These are phyloP conservation scores for Leptosphaerulina australis DNA, from an alignment of 2,329 filamentous ascomycete genomes.

Conservation along the genomic window DNA sequence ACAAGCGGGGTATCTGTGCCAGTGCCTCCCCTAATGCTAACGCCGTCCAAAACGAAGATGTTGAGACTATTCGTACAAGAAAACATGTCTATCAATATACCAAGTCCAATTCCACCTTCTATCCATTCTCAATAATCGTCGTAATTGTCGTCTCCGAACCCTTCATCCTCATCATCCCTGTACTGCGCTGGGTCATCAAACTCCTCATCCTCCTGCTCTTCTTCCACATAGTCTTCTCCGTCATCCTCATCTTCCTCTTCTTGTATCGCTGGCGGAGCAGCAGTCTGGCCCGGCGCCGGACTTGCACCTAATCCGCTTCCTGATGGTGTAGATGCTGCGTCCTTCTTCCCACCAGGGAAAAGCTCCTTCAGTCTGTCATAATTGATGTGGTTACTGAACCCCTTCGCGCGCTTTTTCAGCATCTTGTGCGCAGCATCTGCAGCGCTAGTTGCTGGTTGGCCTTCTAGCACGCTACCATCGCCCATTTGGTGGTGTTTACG, in stretches of 20 bases:
- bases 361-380: conserved; percentile 54
- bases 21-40: conserved; percentile 5
- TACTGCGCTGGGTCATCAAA: conserved; percentile 50
- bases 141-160: conserved; percentile 49
- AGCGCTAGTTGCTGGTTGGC: conserved; percentile 51
- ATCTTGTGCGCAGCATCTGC: conserved; percentile 55
- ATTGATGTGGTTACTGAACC: conserved; percentile 54
- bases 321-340: conserved; percentile 21
- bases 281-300: conserved; percentile 22
- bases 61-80: conserved; percentile 2
- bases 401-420: conserved; percentile 52
- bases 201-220: conserved; percentile 47
- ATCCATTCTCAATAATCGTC: conserved; percentile 27
- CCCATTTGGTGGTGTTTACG: conserved; percentile 48
- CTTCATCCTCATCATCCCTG: conserved; percentile 52
- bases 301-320: conserved; percentile 33
- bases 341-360: conserved; percentile 37
- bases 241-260: conserved; percentile 26
- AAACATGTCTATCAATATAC: background rate
- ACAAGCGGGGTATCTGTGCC: conserved; percentile 22
- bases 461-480: conserved; percentile 52
- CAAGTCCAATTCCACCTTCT: background rate
- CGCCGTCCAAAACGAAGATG: conserved; percentile 8
- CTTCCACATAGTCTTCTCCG: conserved; percentile 35
- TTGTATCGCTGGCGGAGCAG: conserved; percentile 3